Evolutionary conservation across 345 rosid species (phyloP).

Genomic region (Citrus australasica): DNA sequence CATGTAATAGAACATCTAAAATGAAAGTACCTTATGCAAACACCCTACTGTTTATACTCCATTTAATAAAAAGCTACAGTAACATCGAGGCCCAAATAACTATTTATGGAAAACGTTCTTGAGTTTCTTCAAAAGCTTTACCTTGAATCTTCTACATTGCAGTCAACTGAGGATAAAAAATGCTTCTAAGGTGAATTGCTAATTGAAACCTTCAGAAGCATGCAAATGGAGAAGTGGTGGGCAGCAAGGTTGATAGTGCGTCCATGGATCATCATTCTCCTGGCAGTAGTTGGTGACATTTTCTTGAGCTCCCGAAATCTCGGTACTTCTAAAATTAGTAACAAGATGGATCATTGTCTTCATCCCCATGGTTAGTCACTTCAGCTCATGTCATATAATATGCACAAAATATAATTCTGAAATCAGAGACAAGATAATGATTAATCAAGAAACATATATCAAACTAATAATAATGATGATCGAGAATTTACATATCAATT

Average conservation of each 20-base stretch:
- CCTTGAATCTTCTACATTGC: background rate
- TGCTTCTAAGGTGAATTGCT: background rate
- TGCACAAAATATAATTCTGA: too few relatives aligned
- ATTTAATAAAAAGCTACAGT: too few relatives aligned
- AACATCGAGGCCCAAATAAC: background rate
- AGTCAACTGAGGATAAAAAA: background rate
- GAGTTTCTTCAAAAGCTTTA: background rate
- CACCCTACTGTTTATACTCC: too few relatives aligned
- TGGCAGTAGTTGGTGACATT: too few relatives aligned
- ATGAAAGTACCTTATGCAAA: too few relatives aligned
- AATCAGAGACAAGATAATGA: too few relatives aligned
- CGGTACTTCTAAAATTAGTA: background rate
- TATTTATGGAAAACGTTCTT: background rate
- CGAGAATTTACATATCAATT: too few relatives aligned
- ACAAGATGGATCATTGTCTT: background rate
- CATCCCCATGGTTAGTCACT: background rate
- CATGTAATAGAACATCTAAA: too few relatives aligned
- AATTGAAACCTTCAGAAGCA: background rate
- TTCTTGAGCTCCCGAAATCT: background rate
- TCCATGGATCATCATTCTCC: background rate
- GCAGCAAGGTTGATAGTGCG: background rate
- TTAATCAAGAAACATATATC: too few relatives aligned
- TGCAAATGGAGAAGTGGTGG: background rate
- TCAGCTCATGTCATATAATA: too few relatives aligned
- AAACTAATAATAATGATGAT: too few relatives aligned